Conservation (phyloP, 2,329 filamentous ascomycete genomes). For the Ceratocystis huliohia region DNA sequence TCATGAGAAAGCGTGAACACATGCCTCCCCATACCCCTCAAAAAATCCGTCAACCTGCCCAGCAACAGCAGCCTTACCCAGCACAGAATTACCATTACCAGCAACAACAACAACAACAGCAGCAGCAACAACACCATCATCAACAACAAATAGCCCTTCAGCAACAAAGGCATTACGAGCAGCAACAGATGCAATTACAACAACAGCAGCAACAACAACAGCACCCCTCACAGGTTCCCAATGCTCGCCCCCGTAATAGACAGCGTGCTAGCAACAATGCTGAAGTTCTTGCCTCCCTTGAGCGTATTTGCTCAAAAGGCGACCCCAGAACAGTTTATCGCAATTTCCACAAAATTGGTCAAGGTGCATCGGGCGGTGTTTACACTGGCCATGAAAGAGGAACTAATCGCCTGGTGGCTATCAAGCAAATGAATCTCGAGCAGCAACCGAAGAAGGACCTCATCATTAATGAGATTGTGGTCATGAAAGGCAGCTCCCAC, state of each 20-base stretch:
- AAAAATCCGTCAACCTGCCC: conserved; percentile 13
- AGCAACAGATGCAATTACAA: conserved; percentile 32
- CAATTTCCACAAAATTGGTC: conserved; percentile 85
- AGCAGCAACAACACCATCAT: conserved; percentile 19
- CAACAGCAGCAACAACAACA: conserved; percentile 25
- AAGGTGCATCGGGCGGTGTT: conserved; percentile 91
- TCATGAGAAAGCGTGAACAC: conserved; percentile 28
- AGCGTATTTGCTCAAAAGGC: conserved; percentile 78
- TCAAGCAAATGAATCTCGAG: conserved; percentile 99
- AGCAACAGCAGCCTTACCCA: conserved; percentile 16
- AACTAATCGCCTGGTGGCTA: conserved; percentile 80
- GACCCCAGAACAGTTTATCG: conserved; percentile 83
- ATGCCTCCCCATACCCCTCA: conserved; percentile 5
- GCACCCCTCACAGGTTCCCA: conserved; percentile 32
- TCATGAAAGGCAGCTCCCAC: conserved; percentile 98
- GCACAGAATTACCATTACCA: conserved; percentile 19
- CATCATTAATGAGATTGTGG: conserved; percentile 97
- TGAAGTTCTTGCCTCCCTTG: conserved; percentile 72
- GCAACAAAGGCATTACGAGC: conserved; percentile 12
- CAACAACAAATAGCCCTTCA: conserved; percentile 22
- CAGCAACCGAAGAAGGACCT: conserved; percentile 98
- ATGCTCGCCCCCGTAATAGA: conserved; percentile 60
- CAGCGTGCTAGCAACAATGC: conserved; percentile 65
- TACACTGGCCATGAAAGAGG: conserved; percentile 79
- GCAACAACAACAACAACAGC: conserved; percentile 16